Base-by-base conservation (phyloP, 2,329 filamentous ascomycete genomes). In the Passalora sequoiae region DNA sequence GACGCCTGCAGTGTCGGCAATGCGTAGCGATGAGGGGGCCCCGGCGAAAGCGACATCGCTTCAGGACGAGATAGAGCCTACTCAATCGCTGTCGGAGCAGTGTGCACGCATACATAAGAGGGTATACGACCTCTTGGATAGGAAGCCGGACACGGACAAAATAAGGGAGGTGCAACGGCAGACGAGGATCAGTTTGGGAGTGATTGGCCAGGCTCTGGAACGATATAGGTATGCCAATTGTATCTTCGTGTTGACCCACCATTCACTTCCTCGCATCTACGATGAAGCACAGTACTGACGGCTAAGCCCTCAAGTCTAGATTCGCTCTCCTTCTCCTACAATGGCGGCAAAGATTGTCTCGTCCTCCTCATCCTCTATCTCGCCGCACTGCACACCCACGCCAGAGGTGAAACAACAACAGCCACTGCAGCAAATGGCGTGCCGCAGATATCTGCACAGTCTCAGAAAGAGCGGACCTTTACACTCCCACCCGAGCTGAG, bases 281-380 rank as follows among this genome's bases (percentile, higher is more conserved):
- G n/a, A n/a, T n/a, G n/a, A 25, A 20, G 21, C 12, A 38, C 8
- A 13, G 13, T 31, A 19, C 44, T 43, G 32, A 38, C 32, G 24
- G 21, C 36, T 33, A 36, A 27, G 21, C 38, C n/a, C 24, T 21
- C 47, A 58, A 92, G 86, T 46, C 77, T 84, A 50, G 75, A 83
- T 46, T 77, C 94, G 62, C 76, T 97, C 48, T 88, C 89, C 4
- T 74, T 97, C 52, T 94, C 91, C 44, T 98, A 96, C 69, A 98
- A 98, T 59, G 92, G 92, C 61, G 92, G 92, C 49, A 98, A 98
- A 67, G 92, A 97, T 74, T 97, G 91, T 60, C 83, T 97, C 13
- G 89, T 97, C 40, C 80, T 97, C 13, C 75, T 97, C 5, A 77
- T 96, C 59, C 74, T 97, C 53, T 87, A 95, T 61, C 81, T 97